Base-by-base conservation (phyloP, 192 early-diverging fungal genomes). In the Entomortierella lignicola region DNA sequence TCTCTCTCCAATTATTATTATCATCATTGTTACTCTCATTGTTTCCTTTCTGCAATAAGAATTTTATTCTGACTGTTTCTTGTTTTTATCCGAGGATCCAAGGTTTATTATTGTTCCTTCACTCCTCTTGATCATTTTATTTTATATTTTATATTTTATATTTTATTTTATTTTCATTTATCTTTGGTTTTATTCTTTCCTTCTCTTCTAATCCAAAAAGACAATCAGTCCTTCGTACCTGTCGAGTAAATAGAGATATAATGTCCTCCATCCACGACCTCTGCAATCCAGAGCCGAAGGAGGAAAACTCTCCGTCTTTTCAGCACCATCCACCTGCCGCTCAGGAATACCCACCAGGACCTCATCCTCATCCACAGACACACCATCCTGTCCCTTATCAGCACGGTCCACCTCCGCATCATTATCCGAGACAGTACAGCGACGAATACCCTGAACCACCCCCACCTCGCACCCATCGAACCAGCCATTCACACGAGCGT, bases 251-350 rank as follows among this genome's bases (percentile, higher is more conserved):
- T n/a, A n/a, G n/a, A n/a, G n/a, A 4, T 8, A 41, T 8, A 2
- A 74, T 74, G 72, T 47, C 72, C n/a, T 74, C 72, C 17, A 74
- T 74, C 58, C 72, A 63, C 30, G 72, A 74, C n/a, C 72, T 74
- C 55, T 74, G 72, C 58, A 66, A 66, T 42, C 63, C 63, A 13
- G 72, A 61, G 23, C 48, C 61, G 13, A 48, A 64, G 21, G 56
- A 63, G 20, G 56, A 52, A 1, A 50, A 43, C n/a, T n/a, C n/a
- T n/a, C n/a, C n/a, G n/a, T n/a, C n/a, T n/a, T n/a, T n/a, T n/a
- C 15, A 54, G 52, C 50, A 34, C 23, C 31, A 57, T 27, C 50
- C 54, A 26, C 50, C 54, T 21, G 4, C 55, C 27, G 37, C 62
- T 47, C 55, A 34, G 21, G 54, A 15, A 17, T 34, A 30, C 23